Evolutionary conservation across 169 alveolate species (phyloP), one percentile per base, ranked within the genome.

Genomic region (Plasmodium fragile): DNA sequence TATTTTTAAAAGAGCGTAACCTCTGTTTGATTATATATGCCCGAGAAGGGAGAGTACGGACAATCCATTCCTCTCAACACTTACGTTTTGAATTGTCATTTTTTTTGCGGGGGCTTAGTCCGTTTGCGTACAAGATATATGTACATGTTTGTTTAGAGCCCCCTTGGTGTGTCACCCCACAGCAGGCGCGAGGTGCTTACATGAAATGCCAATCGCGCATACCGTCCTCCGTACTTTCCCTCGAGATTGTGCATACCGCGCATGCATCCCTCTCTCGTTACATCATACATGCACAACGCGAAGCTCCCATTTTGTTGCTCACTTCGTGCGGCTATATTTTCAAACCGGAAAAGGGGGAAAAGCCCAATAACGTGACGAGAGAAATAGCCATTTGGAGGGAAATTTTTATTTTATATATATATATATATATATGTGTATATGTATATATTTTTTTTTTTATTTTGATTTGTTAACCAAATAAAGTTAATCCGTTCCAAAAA

Each of bases 71-170:
- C 75, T 28, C 36, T 65, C 3, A 10, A 28, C 39, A 1, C 36
- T 22, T 65, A 22, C 28, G 39, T 65, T 65, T 65, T 65, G 36
- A 65, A 65, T 28, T 28, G 36, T 25, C 75, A 65, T 65, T 65
- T 65, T 65, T 65, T 65, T 22, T 25, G 22, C n/a, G n/a, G n/a
- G n/a, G n/a, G 36, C 41, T 28, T 4, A 65, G 10, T 65, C 75
- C 83, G n/a, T 25, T 77, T 77, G 39, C 28, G 52, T 77, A 77
- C 36, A 77, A n/a, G n/a, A n/a, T n/a, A 49, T 28, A 49, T 53
- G 71, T 77, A 77, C 71, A 28, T 77, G n/a, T 28, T 7, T 32
- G 36, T 18, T 77, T 77, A 25, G 32, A 49, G 69, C 71, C 28
- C 32, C 34, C 34, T 49, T 77, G 18, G 28, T 77, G 49, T 45